phyloP scores from a whole-genome alignment of 176 grass and related monocot species.

The Oryza meridionalis region DNA sequence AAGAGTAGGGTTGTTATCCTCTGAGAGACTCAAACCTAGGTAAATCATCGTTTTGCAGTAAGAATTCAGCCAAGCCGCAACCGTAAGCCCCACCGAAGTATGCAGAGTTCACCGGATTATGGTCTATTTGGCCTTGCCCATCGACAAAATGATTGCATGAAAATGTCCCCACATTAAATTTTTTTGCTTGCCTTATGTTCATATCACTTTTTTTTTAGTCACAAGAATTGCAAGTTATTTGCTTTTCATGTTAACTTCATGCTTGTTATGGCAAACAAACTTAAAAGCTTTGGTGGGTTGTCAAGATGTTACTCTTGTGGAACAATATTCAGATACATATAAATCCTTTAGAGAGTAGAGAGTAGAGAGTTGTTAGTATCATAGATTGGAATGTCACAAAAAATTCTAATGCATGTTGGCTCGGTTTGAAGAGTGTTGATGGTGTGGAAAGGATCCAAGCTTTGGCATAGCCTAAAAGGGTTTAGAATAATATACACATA shows the following conservation, averaged over 20 bases:
- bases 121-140: too few species aligned
- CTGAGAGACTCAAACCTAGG: too few species aligned
- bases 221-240: neutral
- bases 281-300: neutral
- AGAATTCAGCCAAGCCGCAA: too few species aligned
- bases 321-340: neutral
- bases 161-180: neutral
- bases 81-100: too few species aligned
- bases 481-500: neutral
- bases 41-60: too few species aligned
- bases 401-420: neutral
- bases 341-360: neutral
- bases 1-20: too few species aligned
- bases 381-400: neutral
- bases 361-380: too few species aligned
- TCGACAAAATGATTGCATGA: too few species aligned
- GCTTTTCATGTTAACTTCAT: neutral
- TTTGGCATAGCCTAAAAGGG: neutral
- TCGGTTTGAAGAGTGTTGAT: neutral
- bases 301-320: neutral
- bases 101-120: too few species aligned
- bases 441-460: neutral
- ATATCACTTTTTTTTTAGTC: too few species aligned
- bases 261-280: neutral
- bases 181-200: neutral